Evolutionary conservation across 2,329 filamentous ascomycete species (phyloP).

Genomic region (Lachnellula hyalina): DNA sequence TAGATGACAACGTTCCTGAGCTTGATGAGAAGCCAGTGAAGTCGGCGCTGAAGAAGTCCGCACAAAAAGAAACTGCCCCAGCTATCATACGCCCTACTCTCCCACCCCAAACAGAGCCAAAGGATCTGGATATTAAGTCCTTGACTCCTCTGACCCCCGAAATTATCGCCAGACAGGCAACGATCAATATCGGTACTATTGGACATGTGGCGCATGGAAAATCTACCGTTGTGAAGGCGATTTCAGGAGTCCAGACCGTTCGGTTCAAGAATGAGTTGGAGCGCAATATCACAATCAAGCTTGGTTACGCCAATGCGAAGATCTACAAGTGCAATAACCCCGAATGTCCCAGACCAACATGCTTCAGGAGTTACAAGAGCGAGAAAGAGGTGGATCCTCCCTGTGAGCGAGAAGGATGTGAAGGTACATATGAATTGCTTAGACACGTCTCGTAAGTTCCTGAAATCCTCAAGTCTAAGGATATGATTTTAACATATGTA

Average conservation of each 20-base stretch:
- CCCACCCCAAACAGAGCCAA: slow-evolving; percentile 89
- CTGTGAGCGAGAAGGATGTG: slow-evolving; percentile 89
- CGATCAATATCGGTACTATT: slow-evolving; percentile 98
- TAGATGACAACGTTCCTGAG: slow-evolving; percentile 53
- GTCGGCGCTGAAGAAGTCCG: slow-evolving; percentile 78
- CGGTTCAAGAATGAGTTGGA: slow-evolving; percentile 99
- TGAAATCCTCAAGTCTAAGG: neutral
- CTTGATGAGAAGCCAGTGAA: slow-evolving; percentile 63
- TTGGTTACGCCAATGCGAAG: slow-evolving; percentile 98
- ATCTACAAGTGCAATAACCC: slow-evolving; percentile 97
- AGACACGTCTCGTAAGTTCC: slow-evolving; percentile 82
- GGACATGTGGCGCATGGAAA: slow-evolving; percentile 99
- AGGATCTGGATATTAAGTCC: slow-evolving; percentile 74
- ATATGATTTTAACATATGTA: slow-evolving; percentile 37
- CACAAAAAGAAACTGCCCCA: slow-evolving; percentile 49
- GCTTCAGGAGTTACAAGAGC: slow-evolving; percentile 96
- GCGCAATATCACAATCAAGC: slow-evolving; percentile 99
- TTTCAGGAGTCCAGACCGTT: slow-evolving; percentile 97
- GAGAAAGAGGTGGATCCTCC: slow-evolving; percentile 97
- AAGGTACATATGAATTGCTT: slow-evolving; percentile 79
- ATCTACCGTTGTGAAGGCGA: slow-evolving; percentile 97
- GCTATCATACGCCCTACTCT: slow-evolving; percentile 58
- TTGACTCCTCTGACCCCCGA: slow-evolving; percentile 87
- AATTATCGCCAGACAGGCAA: slow-evolving; percentile 96
- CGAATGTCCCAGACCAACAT: slow-evolving; percentile 87